Evolutionary conservation across 306 rosid species (phyloP).

Genomic region (Luffa aegyptiaca): DNA sequence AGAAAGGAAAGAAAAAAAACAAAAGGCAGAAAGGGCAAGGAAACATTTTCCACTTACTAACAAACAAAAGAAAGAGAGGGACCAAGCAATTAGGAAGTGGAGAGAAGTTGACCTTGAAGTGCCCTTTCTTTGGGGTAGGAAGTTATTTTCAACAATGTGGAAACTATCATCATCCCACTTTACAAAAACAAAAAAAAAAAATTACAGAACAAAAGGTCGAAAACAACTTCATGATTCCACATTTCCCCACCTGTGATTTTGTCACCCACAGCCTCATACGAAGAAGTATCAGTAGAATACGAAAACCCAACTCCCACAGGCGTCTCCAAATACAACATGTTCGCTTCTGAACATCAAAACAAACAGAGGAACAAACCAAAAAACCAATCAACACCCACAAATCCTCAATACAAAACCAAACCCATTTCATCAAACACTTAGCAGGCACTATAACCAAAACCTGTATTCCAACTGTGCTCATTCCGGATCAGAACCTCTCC

Average conservation of each 20-base stretch:
- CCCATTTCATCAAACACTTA: background rate
- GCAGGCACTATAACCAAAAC: constrained; percentile 1
- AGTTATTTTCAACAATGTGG: background rate
- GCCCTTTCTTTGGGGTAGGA: background rate
- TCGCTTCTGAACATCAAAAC: constrained; percentile 33
- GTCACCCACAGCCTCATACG: constrained; percentile 37
- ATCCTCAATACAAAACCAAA: background rate
- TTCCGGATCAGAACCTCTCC: constrained; percentile 31
- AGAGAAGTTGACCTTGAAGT: constrained; percentile 18
- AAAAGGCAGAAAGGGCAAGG: background rate
- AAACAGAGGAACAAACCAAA: background rate
- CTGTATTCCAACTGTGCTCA: constrained; percentile 47
- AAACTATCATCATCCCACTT: background rate
- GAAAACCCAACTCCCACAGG: constrained; percentile 57
- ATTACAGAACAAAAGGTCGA: background rate
- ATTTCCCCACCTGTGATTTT: constrained; percentile 31
- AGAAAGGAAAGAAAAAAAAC: background rate
- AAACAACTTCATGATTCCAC: background rate
- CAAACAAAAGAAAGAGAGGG: constrained; percentile 14
- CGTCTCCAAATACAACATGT: constrained; percentile 49
- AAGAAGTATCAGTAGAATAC: constrained; percentile 33
- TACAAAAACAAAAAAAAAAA: background rate
- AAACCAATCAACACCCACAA: background rate
- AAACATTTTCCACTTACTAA: constrained; percentile 3
- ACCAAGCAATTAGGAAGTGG: constrained; percentile 1